Evolutionary conservation across 192 early-diverging fungal species (phyloP), one percentile per base, ranked within the genome.

Genomic region (Backusella australiensis): DNA sequence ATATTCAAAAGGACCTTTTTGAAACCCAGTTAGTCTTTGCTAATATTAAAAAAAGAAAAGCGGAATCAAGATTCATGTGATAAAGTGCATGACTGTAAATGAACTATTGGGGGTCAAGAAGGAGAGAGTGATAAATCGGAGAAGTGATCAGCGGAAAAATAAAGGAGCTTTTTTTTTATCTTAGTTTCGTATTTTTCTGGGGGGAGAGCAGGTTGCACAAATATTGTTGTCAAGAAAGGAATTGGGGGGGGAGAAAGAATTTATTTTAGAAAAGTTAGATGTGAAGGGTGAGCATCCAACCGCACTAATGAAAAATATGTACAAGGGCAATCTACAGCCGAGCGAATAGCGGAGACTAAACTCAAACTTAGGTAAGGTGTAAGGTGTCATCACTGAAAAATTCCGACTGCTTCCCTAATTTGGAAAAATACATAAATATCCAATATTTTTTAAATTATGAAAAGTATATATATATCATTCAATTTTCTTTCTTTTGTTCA

Each of bases 151-250:
- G 67, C 67, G 67, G 67, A 68, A 36, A 68, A 34, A 68, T 35
- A 36, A 36, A 68, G 35, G 29, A 68, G 67, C 12, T 63, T 63
- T 63, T 56, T n/a, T 49, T 59, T 63, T 12, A 63, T 63, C 56
- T 63, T 63, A 63, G 56, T 63, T 63, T 52, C 19, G 49, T 52
- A 52, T 52, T 52, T 52, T 52, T 53, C 52, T 63, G 56, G 56
- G 56, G 46, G 19, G 46, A 49, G 46, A 49, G 1, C 17, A 35
- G 36, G 67, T 35, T 68, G 34, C 17, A 35, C 67, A 68, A 68
- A 35, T 68, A 68, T 68, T 34, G 67, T 68, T 68, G 67, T 68
- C 67, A 68, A 68, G 34, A 68, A 35, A 36, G 67, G 67, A 68
- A 68, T 67, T 34, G 67, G 67, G 67, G 66, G 66, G 67, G 35